Base-by-base conservation (phyloP, 306 rosid genomes). In the Abrus pulchellus region DNA sequence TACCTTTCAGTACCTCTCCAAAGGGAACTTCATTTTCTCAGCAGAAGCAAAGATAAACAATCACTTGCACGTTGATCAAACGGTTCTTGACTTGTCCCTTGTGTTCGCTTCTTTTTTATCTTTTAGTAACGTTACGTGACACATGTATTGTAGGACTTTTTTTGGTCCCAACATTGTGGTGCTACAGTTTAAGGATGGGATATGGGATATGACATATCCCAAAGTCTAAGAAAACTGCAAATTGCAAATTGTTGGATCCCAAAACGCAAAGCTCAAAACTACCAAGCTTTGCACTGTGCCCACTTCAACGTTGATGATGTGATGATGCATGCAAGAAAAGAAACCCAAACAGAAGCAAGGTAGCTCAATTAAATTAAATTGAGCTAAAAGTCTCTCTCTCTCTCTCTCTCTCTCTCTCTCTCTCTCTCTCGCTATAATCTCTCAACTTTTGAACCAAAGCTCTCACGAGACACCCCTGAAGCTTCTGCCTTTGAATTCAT, bases 391-490 rank as follows among this genome's bases (percentile, higher is more conserved):
- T 50, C 36, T 73, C 45, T 74, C 59, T 75, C 5, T 57, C 20
- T n/a, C 50, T 81, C 20, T 63, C 29, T 33, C 44, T 10, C 64
- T 74, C 14, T 27, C 47, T 53, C 2, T 27, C 47, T 53, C 2
- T 82, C 20, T 20, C 20, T 20, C 80, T 72, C 77, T 79, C 40
- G 55, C 71, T 70, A 33, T 57, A 11, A 56, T 33, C 12, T 77
- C 63, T 85, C 50, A 2, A 80, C 94, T 87, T 94, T 92, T 87
- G 81, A 88, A 87, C 92, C 89, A 72, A 20, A 85, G 92, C 79
- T 86, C 56, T 92, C 98, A 94, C 97, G 97, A 81, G 97, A 61
- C 86, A 56, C 77, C 93, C 90, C 88, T 93, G 97, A 87, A 76
- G 54, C 84, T 85, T 87, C 81, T 82, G 78, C 88, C 87, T 85